Conservation (phyloP, 2,329 filamentous ascomycete genomes). For the Fusarium oligoseptatum region DNA sequence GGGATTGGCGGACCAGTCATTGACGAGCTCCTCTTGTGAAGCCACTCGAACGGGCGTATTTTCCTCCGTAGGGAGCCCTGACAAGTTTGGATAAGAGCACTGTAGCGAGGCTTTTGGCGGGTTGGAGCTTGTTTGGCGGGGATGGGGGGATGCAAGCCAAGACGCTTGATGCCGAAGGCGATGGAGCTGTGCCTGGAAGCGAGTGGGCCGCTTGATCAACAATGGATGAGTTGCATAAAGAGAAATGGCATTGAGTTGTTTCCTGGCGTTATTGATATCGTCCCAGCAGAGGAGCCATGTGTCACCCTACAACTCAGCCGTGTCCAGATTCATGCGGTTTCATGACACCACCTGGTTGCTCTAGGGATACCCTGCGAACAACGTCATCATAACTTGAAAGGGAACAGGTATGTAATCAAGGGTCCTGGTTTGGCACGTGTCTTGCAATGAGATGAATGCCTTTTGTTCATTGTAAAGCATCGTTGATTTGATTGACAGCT, state of each 20-base stretch:
- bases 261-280: constrained; percentile 14
- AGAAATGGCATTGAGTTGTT: constrained; percentile 7
- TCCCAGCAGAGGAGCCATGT: not conserved
- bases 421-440: not conserved
- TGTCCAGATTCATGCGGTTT: constrained; percentile 5
- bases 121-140: constrained; percentile 44
- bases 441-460: not conserved
- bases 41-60: constrained; percentile 21
- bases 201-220: constrained; percentile 10
- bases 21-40: constrained; percentile 14
- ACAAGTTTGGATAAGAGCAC: constrained; percentile 10
- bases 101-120: constrained; percentile 7
- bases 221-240: constrained; percentile 9
- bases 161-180: constrained; percentile 26
- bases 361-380: not conserved
- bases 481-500: not conserved
- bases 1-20: constrained; percentile 41
- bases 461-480: not conserved
- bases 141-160: constrained; percentile 43
- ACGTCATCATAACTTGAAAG: not conserved
- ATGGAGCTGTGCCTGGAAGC: constrained; percentile 20
- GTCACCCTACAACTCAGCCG: not conserved
- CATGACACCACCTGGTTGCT: constrained; percentile 1
- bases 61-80: constrained; percentile 8
- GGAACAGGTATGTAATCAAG: not conserved